Base-by-base conservation (phyloP, 2,329 filamentous ascomycete species). In the Colletotrichum spinosum region DNA sequence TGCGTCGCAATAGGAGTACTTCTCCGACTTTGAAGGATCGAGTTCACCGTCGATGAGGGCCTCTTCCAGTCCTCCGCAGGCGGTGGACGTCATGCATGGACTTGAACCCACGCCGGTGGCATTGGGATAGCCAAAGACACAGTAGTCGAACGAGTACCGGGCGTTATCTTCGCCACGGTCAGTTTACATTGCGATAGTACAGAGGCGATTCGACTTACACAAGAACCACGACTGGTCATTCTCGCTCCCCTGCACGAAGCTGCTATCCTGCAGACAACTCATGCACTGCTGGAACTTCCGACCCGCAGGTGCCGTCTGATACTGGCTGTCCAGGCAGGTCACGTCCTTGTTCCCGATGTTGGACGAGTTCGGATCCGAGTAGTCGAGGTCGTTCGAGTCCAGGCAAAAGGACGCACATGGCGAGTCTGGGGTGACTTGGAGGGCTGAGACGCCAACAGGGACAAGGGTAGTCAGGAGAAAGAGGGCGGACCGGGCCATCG, bases 211-310 rank as follows among this genome's bases (percentile, higher is more conserved):
- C 2, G n/a, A 76, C 84, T 75, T 79, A 87, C 85, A 86, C 48
- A 87, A 69, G 67, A 87, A 87, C 85, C 84, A 87, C 52, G 78
- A 77, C 66, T 85, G 83, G 67, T 88, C 85, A 59, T 74, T 86
- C 73, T 87, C 84, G 7, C 64, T 61, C 2, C 79, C 83, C 41
- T 82, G 75, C 3, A 76, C 71, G 65, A 80, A 86, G 9, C 77
- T 78, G 73, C 85, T 87, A 35, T 79, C 79, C 70, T 87, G 81
- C 35, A 88, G 75, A 70, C 85, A 88, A 42, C 74, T 79, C 72
- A 87, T 76, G 70, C 85, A 88, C 12, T 73, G 74, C 69, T 81
- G 75, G 71, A 84, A 84, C 70, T 82, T 84, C 55, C 76, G 75
- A 1, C 84, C 85, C 3, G 71, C 55, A 0, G 75, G 35, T 2